Base-by-base conservation (phyloP, 345 rosid genomes). In the Pistacia atlantica region DNA sequence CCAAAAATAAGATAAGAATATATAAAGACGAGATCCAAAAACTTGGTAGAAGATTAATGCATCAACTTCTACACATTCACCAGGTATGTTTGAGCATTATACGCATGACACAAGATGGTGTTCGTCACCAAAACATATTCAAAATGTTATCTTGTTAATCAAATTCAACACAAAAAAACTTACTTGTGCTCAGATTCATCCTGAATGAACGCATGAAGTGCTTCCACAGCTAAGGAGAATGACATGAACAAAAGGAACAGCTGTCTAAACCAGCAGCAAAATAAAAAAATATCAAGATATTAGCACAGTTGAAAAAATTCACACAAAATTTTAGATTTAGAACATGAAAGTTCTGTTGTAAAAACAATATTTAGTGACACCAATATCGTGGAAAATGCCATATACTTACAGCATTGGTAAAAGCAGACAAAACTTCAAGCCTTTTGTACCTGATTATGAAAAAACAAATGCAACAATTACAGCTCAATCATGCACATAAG, bases 111-210 rank as follows among this genome's bases (percentile, higher is more conserved):
- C 11, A 60, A 66, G 69, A 42, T 69, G 52, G 45, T 37, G 52
- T 68, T 28, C 55, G 52, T 38, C 51, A 55, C 37, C 52, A 33
- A 28, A 49, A 73, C 69, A 38, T 38, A 51, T 17, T 66, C 38
- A 79, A n/a, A 74, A 64, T 11, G 20, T 25, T 18, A 38, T 17
- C 28, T 17, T 13, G 56, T 76, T 38, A 42, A 62, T 31, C 28
- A 55, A 74, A 78, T 38, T 60, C 72, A 28, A 18, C 65, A 11
- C 10, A 55, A 49, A 2, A 2, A 69, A 72, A 81, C 97, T 92
- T 84, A 93, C 99, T 96, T 96, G 90, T 95, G 99, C 85, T 92
- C 98, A 37, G 98, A 90, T 86, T 95, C 99, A 77, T 93, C 99
- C 87, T 95, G 99, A 73, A 95, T 89, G 83, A 95, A 95, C 69